Base-by-base conservation (phyloP, 305 asterid species). In the Stenogyne calaminthoides region DNA sequence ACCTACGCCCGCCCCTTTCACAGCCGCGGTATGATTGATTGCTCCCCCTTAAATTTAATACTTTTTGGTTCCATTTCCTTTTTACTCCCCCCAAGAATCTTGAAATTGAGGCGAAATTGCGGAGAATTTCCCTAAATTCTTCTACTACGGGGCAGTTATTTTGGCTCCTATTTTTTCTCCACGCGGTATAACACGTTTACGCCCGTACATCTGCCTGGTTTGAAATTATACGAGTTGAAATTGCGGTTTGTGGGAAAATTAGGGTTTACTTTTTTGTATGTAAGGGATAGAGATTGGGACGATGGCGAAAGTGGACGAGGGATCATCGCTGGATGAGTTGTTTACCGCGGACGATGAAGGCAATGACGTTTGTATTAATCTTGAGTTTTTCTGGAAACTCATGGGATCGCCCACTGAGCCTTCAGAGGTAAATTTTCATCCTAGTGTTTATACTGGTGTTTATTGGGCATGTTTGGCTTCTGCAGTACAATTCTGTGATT, bases 281-380 rank as follows among this genome's bases (percentile, higher is more conserved):
- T 2, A 52, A 51, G 46, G 77, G 65, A 27, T 44, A 37, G 16
- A 71, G 36, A 57, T 74, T 52, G 81, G 62, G 65, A 77, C 68
- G 78, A 69, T 22, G 70, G 63, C 69, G 36, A 72, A 74, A 29
- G 75, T 11, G 19, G 78, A 70, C 0, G 83, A 76, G 54, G 79
- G 75, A 74, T 74, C 82, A 16, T 64, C 72, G 67, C 71, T 74
- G 83, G 82, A 70, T 32, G 83, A 59, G 57, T 34, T 79, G 15
- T 73, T 76, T 72, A 25, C 47, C n/a, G 64, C 78, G 63, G 84
- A 74, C 37, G 80, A 63, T 34, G 66, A 44, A 9, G 6, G 71
- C 42, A 78, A 83, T 20, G 87, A 80, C 69, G 70, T 83, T n/a
- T 64, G 27, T 18, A 18, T 83, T 74, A 82, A 83, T 73, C 69